Conservation (phyloP, 306 rosid species). For the Begonia fuchsioides region DNA sequence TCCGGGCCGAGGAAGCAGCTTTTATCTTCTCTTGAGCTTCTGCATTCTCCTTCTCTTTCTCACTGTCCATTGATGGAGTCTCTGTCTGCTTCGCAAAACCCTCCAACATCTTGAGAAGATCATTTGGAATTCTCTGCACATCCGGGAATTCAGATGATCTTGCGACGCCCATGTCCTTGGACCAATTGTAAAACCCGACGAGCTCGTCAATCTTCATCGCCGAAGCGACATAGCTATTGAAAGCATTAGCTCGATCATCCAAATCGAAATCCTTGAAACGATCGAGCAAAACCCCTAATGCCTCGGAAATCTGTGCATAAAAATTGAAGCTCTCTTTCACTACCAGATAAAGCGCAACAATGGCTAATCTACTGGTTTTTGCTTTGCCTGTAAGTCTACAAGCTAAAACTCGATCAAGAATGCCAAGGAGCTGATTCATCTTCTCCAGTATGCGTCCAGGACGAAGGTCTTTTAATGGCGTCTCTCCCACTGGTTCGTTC, state of each 20-base stretch:
- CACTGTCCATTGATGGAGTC: constrained; percentile 25
- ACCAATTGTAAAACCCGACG: constrained; percentile 58
- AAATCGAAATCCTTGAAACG: constrained; percentile 66
- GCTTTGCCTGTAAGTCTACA: constrained; percentile 65
- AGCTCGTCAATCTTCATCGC: constrained; percentile 61
- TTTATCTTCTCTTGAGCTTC: constrained; percentile 26
- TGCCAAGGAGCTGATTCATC: constrained; percentile 37
- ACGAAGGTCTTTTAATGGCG: constrained; percentile 50
- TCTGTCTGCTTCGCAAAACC: constrained; percentile 57
- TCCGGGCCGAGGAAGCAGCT: constrained; percentile 67
- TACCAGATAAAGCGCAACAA: constrained; percentile 44
- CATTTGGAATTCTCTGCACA: constrained; percentile 50
- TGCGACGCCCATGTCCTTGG: constrained; percentile 62
- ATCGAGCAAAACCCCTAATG: constrained; percentile 57
- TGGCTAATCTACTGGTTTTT: constrained; percentile 43
- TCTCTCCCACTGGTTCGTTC: constrained; percentile 9
- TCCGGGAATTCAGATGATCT: constrained; percentile 74
- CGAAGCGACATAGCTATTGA: constrained; percentile 46
- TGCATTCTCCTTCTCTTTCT: constrained; percentile 31
- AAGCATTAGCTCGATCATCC: constrained; percentile 44
- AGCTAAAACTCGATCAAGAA: constrained; percentile 54
- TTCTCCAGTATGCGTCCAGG: constrained; percentile 52
- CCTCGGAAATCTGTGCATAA: constrained; percentile 53
- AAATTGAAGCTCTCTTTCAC: constrained; percentile 59
- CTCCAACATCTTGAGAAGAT: constrained; percentile 44